phyloP scores from a whole-genome alignment of 345 rosid genomes.

The Combretum micranthum region DNA sequence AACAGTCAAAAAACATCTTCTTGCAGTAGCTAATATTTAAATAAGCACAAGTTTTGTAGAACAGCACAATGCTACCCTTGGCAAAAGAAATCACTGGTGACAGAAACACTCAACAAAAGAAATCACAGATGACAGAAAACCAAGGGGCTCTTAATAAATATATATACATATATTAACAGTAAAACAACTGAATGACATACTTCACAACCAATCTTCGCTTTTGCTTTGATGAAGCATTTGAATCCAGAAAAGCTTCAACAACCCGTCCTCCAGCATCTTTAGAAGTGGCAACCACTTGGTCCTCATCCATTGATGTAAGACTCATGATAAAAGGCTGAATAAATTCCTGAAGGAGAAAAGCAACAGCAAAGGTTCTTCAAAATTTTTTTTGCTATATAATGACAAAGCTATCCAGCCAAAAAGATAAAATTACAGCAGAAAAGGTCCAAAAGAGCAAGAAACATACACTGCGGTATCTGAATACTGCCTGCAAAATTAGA shows the following conservation, averaged over 20 bases:
- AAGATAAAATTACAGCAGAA: not conserved
- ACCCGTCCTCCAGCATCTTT: constrained; percentile 79
- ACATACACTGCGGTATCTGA: constrained; percentile 72
- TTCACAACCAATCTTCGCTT: constrained; percentile 64
- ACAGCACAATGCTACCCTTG: too few species aligned
- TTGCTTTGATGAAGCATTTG: constrained; percentile 64
- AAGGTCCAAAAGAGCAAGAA: constrained; percentile 6
- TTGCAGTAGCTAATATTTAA: too few species aligned
- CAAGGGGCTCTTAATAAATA: too few species aligned
- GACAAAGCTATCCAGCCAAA: not conserved
- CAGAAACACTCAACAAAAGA: not conserved
- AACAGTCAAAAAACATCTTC: not conserved
- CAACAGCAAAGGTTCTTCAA: constrained; percentile 7
- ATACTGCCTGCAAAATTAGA: constrained; percentile 79
- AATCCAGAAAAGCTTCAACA: constrained; percentile 77
- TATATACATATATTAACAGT: too few species aligned
- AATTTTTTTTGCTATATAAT: not conserved
- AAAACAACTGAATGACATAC: constrained; percentile 37
- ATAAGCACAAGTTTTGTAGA: too few species aligned
- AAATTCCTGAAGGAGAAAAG: constrained; percentile 37
- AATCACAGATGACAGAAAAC: constrained; percentile 3
- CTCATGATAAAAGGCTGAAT: constrained; percentile 65
- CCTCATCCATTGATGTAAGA: constrained; percentile 67
- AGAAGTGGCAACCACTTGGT: constrained; percentile 58
- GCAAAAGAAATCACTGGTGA: too few species aligned